Percentiles rank a stretch among this genome's conserved stretches.
phyloP scores from a whole-genome alignment of 139 green algal genomes.

The Haematococcus lacustris region DNA sequence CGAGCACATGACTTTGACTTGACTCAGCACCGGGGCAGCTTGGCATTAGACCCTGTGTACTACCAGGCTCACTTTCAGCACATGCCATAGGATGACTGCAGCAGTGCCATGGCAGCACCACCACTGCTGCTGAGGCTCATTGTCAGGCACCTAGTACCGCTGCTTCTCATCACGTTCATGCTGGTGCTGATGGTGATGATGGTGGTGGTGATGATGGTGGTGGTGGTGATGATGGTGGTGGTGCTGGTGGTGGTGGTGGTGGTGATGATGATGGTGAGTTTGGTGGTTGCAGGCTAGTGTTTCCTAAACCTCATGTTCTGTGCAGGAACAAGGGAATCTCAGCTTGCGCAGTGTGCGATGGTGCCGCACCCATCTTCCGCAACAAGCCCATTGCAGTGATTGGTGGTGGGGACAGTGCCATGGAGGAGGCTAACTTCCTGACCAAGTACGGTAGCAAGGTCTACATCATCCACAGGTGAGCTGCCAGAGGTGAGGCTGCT shows the following conservation, averaged over 20 bases:
- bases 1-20: no score
- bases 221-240: not conserved
- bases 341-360: slow-evolving; percentile 71
- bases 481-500: no score
- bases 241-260: no score
- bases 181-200: no score
- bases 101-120: no score
- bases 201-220: not conserved
- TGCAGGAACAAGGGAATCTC: slow-evolving; percentile 66
- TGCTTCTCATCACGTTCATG: not conserved
- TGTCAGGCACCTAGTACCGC: no score
- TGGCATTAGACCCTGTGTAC: no score
- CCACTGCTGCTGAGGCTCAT: not conserved
- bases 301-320: not conserved
- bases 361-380: slow-evolving; percentile 80
- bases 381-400: slow-evolving; percentile 72
- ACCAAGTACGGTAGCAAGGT: slow-evolving; percentile 49
- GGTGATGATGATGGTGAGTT: not conserved
- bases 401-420: slow-evolving; percentile 71
- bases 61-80: no score
- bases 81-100: no score
- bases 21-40: no score
- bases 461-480: slow-evolving; percentile 80
- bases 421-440: slow-evolving; percentile 76
- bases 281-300: not conserved